Evolutionary conservation across 2,329 filamentous ascomycete genomes (phyloP), one percentile per base, ranked within the genome.

Genomic region (Xylariaceae sp.): DNA sequence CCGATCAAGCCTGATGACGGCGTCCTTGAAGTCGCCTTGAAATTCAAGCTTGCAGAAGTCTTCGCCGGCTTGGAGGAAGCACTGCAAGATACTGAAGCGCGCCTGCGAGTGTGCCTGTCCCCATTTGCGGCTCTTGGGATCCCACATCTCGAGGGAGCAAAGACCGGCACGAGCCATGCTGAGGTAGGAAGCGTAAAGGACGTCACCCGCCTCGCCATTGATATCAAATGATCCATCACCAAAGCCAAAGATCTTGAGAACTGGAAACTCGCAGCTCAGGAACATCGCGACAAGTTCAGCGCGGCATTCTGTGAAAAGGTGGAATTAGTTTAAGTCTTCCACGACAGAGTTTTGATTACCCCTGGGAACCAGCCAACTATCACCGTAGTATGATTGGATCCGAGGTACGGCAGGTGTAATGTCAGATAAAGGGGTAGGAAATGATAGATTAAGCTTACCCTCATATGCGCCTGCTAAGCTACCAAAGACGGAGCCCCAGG

Each of bases 231-330:
- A 82, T 17, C 92, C 92, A 67, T 95, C 83, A 34, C 92, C 92
- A 61, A 93, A 94, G 30, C 92, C 92, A 67, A 97, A 97, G 70
- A 97, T 93, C 72, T 92, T 83, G 17, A 97, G 82, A 53, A 95
- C 90, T 9, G 85, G 82, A 71, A 96, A 96, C 69, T 97, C 92
- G 74, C 92, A 96, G 70, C 87, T 72, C 57, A 97, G 80, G 48
- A 86, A 87, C 92, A 97, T 96, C 55, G 92, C 93, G 9, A 97
- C 92, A 68, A 92, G 89, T 73, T 97, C 93, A 3, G 93, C 93
- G 57, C 93, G 87, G 73, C 93, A 97, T 75, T 97, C 93, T 75
- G 45, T 30, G 17, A n/a, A 44, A 34, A 34, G 34, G n/a, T 2
- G 4, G n/a, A 50, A 13, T 63, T 45, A 61, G 49, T 50, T 50